Evolutionary conservation across 2,329 filamentous ascomycete genomes (phyloP), one percentile per base, ranked within the genome.

Genomic region (Aspergillus versicolor): DNA sequence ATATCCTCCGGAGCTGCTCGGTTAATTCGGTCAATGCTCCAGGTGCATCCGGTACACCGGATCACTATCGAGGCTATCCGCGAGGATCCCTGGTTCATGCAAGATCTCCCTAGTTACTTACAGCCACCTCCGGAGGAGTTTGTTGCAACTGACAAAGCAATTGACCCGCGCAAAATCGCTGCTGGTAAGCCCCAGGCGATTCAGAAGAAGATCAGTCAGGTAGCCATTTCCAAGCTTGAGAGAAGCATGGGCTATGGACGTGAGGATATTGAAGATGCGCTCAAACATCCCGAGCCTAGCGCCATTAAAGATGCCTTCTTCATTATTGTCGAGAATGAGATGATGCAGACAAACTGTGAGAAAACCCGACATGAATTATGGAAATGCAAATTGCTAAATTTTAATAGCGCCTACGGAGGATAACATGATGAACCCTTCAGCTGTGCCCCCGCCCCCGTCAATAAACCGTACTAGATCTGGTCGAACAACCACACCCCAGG

Each of bases 301-400:
- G 92, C 94, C 11, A 97, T 99, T 81, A 99, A 99, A 77, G 94
- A 99, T 76, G 94, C 94, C 1, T 99, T 97, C 77, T 88, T 97
- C 77, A 99, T 99, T 73, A 91, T 99, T 24, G 87, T 93, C 52
- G 94, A 99, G 75, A 97, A 97, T 72, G 94, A 97, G 74, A 84
- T 97, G 72, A 97, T 97, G 92, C 90, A 92, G 73, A 88, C 88
- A 54, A 96, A 92, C 73, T 92, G 91, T 95, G 81, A 85, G 90
- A 9, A 24, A 21, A 13, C 3, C 8, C 11, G 41, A n/a, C 40
- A 13, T 30, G 5, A 44, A 38, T 8, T 17, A 22, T 5, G 21
- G 43, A 17, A 22, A 12, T 11, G 8, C 38, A 22, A 19, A 11
- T 21, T 24, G 47, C 57, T 65, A 52, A 63, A 63, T 56, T 54